Conservation (phyloP, 345 rosid genomes). For the Salix purpurea region DNA sequence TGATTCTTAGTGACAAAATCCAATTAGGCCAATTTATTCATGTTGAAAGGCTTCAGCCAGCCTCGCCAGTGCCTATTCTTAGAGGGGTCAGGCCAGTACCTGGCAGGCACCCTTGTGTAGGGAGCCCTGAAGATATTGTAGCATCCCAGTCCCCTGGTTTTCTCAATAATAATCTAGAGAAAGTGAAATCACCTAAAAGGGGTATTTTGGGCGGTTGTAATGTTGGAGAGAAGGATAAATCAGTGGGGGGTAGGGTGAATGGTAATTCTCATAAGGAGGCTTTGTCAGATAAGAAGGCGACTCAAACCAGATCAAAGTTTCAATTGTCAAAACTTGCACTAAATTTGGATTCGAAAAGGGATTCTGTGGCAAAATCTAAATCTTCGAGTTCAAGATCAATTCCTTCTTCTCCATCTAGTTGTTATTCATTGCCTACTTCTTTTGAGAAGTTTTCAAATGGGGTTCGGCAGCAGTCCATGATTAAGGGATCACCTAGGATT, state of each 20-base stretch:
- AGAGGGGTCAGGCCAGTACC: slow-evolving; percentile 94
- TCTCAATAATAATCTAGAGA: slow-evolving; percentile 46
- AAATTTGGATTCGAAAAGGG: slow-evolving; percentile 58
- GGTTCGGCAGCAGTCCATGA: slow-evolving; percentile 64
- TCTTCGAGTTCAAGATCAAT: slow-evolving; percentile 63
- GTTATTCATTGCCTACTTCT: slow-evolving; percentile 77
- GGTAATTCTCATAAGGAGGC: slow-evolving; percentile 48
- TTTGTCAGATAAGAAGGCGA: slow-evolving; percentile 33
- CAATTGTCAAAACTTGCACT: slow-evolving; percentile 41
- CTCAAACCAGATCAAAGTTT: slow-evolving; percentile 51
- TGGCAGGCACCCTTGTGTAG: slow-evolving; percentile 92
- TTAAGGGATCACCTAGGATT: slow-evolving; percentile 48
- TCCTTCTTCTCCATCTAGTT: slow-evolving; percentile 84
- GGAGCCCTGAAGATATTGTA: slow-evolving; percentile 92
- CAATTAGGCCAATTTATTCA: slow-evolving; percentile 96
- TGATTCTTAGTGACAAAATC: slow-evolving; percentile 88
- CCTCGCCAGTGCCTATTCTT: slow-evolving; percentile 89
- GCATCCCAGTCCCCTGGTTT: slow-evolving; percentile 76
- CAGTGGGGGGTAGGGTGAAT: slow-evolving; percentile 39
- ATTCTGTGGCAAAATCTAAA: slow-evolving; percentile 48
- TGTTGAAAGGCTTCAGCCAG: slow-evolving; percentile 84
- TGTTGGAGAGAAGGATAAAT: slow-evolving; percentile 49
- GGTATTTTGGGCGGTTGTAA: slow-evolving; percentile 20
- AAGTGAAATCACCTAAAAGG: slow-evolving; percentile 39
- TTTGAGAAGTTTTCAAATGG: slow-evolving; percentile 84